Percentiles rank a stretch among this genome's conserved stretches.
Conservation (phyloP, 2,329 filamentous ascomycete genomes). For the Tolypocladium nubicola region DNA sequence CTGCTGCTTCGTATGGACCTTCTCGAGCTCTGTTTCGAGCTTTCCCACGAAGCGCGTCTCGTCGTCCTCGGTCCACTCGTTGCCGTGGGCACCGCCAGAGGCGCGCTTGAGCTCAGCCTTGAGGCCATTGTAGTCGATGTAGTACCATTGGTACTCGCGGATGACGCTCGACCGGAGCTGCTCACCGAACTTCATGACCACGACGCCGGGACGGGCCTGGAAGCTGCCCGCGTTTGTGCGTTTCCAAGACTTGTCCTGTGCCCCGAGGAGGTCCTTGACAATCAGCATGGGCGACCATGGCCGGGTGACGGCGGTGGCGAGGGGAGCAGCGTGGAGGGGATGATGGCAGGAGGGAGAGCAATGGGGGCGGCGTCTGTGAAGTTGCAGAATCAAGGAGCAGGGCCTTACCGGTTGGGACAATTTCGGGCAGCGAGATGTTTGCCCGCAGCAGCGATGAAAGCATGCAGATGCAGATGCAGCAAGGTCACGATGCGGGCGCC, state of each 20-base stretch:
- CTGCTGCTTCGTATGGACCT: constrained; percentile 95
- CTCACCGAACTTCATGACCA: constrained; percentile 82
- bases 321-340: not conserved
- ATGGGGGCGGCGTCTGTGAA: not conserved
- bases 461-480: not conserved
- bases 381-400: not conserved
- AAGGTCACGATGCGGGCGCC: not conserved
- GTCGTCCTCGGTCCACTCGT: constrained; percentile 81
- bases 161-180: constrained; percentile 93
- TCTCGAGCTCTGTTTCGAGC: constrained; percentile 88
- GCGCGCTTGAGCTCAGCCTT: constrained; percentile 77
- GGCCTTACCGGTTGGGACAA: not conserved
- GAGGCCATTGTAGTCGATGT: constrained; percentile 93
- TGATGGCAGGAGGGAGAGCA: not conserved
- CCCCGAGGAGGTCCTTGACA: constrained; percentile 38
- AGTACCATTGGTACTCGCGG: constrained; percentile 95
- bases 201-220: constrained; percentile 35
- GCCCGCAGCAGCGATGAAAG: not conserved
- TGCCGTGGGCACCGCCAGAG: constrained; percentile 38
- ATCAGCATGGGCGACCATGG: constrained; percentile 35
- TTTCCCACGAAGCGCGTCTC: constrained; percentile 79
- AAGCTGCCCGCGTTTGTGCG: constrained; percentile 19
- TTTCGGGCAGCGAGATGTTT: not conserved
- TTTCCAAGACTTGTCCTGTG: constrained; percentile 30
- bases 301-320: not conserved